Base-by-base conservation (phyloP, 192 early-diverging fungal genomes). In the Jimgerdemannia lactiflua region DNA sequence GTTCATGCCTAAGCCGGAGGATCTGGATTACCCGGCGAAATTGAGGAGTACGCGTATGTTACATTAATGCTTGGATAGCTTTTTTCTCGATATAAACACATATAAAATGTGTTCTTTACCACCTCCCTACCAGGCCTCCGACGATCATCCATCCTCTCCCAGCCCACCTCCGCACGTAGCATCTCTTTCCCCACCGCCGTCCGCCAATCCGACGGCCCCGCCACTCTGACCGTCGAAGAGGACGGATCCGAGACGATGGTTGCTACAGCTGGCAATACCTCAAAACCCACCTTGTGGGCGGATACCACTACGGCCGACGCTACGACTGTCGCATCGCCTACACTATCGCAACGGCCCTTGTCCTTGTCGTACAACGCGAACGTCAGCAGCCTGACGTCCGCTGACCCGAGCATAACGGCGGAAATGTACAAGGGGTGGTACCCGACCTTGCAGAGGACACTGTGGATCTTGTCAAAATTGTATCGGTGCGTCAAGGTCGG, bases 381-480 rank as follows among this genome's bases (percentile, higher is more conserved):
- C 10, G 29, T 65, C 64, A 72, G 44, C 9, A 14, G 29, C 29
- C 29, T 29, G 29, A 29, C 29, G 29, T 29, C 29, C 29, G 1
- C 29, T 29, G 29, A 29, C 29, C 29, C 29, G 29, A 29, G 29
- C 29, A 29, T 29, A 29, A 29, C 29, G 29, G 29, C 29, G 29
- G 29, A 29, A 29, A 29, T 29, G 29, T 29, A 29, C 29, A 70
- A 20, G 40, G 90, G 92, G 68, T 95, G 93, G 93, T 96, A 88
- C 74, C 94, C 94, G 3, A 92, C 94, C 6, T 76, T 95, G 63
- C 92, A 95, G 71, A 88, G 89, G 71, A 93, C 95, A 9, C 82
- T 96, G 20, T 94, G 91, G 85, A 80, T 96, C 41, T 81, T 96
- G 49, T 89, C 90, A 59, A 96, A 94, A 78, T 82, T 96, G 19